phyloP scores from a whole-genome alignment of 2,329 filamentous ascomycete genomes.

The Kalaharituber pfeilii region DNA sequence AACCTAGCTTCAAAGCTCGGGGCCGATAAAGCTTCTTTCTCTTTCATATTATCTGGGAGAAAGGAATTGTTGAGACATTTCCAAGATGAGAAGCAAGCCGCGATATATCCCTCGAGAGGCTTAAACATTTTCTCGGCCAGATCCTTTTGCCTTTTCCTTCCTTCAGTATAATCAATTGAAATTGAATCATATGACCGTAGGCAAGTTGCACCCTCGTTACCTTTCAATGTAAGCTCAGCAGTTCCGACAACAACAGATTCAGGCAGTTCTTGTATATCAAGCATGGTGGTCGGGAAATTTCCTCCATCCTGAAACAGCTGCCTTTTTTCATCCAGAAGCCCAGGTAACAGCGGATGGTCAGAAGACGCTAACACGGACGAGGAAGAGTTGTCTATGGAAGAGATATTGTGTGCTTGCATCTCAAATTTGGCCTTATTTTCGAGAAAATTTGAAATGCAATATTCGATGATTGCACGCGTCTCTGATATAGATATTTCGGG shows the following conservation, averaged over 20 bases:
- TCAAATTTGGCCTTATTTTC: no score
- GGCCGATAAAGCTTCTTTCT: not conserved
- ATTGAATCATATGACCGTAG: not conserved
- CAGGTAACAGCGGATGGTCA: slow-evolving; percentile 9
- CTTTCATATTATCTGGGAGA: not conserved
- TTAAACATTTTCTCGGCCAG: slow-evolving; percentile 37
- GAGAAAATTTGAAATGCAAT: not conserved
- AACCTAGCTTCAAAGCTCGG: not conserved
- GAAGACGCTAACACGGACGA: slow-evolving; percentile 11
- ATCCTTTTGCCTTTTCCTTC: slow-evolving; percentile 32
- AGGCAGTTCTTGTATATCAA: not conserved
- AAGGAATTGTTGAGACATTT: slow-evolving; percentile 46
- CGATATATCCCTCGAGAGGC: slow-evolving; percentile 59
- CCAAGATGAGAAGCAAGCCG: slow-evolving; percentile 48
- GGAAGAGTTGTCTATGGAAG: slow-evolving; percentile 1
- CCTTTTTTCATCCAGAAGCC: slow-evolving; percentile 5
- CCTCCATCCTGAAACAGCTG: not conserved
- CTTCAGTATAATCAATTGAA: slow-evolving; percentile 23
- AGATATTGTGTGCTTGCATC: not conserved
- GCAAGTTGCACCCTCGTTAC: not conserved
- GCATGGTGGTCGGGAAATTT: not conserved
- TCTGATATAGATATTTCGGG: not conserved
- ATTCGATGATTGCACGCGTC: not conserved
- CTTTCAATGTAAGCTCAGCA: not conserved
- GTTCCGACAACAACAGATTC: not conserved